These are phyloP conservation scores for Priceomyces melissophilus DNA, from an alignment of 805 yeast species.

Conservation along the genomic window DNA sequence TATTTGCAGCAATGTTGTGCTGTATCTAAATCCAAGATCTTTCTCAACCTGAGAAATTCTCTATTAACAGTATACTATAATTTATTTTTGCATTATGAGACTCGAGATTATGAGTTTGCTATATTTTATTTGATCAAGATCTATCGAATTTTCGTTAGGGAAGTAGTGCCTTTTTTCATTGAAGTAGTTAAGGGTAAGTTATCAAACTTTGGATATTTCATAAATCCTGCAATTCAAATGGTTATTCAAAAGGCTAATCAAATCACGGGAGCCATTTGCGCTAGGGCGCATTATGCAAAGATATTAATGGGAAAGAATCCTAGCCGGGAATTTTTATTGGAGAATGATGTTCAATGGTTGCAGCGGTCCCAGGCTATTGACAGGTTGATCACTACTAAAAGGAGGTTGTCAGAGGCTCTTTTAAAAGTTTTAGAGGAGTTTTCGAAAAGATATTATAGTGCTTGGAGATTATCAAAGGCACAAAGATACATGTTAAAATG, in stretches of 20 bases:
- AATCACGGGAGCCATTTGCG: constrained; percentile 9
- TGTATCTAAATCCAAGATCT: neutral
- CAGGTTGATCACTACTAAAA: neutral
- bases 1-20: neutral
- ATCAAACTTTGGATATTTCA: constrained; percentile 19
- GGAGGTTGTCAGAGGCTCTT: neutral
- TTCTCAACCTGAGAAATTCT: too few species aligned
- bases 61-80: neutral
- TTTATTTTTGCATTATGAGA: neutral
- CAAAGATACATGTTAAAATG: constrained; percentile 16
- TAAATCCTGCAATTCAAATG: constrained; percentile 32
- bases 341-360: neutral
- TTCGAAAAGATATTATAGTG: constrained; percentile 56
- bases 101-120: neutral
- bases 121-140: neutral
- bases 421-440: constrained; percentile 29
- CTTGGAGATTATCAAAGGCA: constrained; percentile 63
- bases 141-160: neutral
- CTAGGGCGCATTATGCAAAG: neutral
- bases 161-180: constrained; percentile 5
- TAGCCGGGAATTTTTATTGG: neutral
- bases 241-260: constrained; percentile 38
- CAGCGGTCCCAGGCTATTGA: neutral
- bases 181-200: constrained; percentile 12
- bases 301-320: neutral